phyloP scores from a whole-genome alignment of 2,329 filamentous ascomycete genomes.

The Epichloe aotearoae region DNA sequence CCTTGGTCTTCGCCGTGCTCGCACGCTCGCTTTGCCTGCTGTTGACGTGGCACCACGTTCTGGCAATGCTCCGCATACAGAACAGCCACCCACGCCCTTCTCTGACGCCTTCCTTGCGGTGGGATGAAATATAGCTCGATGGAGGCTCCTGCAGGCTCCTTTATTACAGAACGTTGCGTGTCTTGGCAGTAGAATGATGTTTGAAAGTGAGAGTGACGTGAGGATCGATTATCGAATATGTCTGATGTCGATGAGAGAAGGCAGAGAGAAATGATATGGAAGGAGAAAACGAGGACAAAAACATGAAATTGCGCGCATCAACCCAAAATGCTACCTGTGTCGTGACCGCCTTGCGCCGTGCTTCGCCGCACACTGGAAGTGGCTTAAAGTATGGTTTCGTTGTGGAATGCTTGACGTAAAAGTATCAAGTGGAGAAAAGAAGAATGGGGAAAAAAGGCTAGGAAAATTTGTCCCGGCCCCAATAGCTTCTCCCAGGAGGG shows the following conservation, averaged over 20 bases:
- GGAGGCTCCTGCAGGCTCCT: background rate
- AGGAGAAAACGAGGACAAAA: conserved; percentile 14
- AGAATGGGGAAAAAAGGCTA: background rate
- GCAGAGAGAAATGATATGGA: conserved; percentile 13
- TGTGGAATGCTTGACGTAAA: conserved; percentile 21
- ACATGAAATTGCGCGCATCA: conserved; percentile 14
- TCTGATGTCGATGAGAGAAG: conserved; percentile 4
- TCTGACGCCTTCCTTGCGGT: background rate
- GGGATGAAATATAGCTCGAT: background rate
- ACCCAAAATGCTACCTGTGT: conserved; percentile 23
- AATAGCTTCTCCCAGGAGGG: background rate
- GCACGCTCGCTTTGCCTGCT: conserved; percentile 2
- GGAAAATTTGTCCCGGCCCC: conserved; percentile 1
- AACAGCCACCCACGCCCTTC: background rate
- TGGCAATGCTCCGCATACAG: background rate
- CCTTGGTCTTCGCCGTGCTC: conserved; percentile 1
- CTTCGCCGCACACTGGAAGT: conserved; percentile 25
- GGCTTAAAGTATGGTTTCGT: conserved; percentile 21
- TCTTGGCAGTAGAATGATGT: background rate
- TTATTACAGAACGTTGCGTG: conserved; percentile 3
- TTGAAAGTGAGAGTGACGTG: background rate
- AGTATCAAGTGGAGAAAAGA: conserved; percentile 5
- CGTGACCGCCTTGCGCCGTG: conserved; percentile 25
- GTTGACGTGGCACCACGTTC: background rate
- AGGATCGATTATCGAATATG: background rate